A percentile compares a stretch with the other conserved stretches of the same genome.
Evolutionary conservation across 2,329 filamentous ascomycete species (phyloP).

Genomic region (Monilinia laxa): DNA sequence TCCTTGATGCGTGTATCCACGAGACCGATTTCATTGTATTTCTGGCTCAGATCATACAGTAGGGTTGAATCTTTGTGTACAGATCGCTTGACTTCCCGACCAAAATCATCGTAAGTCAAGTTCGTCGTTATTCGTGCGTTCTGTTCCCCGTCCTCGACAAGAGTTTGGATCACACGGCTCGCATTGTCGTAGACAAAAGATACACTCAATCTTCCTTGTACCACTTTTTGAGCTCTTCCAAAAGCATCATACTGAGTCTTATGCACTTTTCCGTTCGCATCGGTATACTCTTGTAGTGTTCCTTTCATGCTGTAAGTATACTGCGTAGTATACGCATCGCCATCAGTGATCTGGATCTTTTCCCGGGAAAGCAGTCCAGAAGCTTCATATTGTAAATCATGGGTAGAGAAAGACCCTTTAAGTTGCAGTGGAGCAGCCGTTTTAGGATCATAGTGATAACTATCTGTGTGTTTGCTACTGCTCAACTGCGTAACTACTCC

Average conservation of each 20-base stretch:
- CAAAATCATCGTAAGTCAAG: slow-evolving; percentile 12
- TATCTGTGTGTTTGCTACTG: slow-evolving; percentile 8
- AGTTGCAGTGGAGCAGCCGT: slow-evolving; percentile 8
- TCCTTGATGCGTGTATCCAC: slow-evolving; percentile 9
- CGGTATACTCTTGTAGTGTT: slow-evolving; percentile 13
- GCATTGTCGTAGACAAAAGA: slow-evolving; percentile 15
- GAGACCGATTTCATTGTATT: slow-evolving; percentile 10
- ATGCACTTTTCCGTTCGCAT: slow-evolving; percentile 10
- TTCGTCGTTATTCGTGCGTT: slow-evolving; percentile 2
- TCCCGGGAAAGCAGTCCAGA: slow-evolving; percentile 14
- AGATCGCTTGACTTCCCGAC: slow-evolving; percentile 16
- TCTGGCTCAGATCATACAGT: slow-evolving; percentile 12
- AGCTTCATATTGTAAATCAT: slow-evolving; percentile 11
- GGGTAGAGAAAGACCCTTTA: slow-evolving; percentile 2
- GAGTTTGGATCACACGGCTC: slow-evolving; percentile 8
- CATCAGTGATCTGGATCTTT: slow-evolving; percentile 2
- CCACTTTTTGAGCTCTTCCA: slow-evolving; percentile 3
- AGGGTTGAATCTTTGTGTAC: neutral
- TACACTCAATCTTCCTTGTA: slow-evolving; percentile 10
- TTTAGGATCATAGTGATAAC: slow-evolving; percentile 2
- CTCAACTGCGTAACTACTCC: neutral
- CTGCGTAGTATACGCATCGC: neutral
- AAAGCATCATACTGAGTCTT: slow-evolving; percentile 7
- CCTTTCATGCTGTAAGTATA: slow-evolving; percentile 14
- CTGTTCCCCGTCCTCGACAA: slow-evolving; percentile 6